Evolutionary conservation across 805 yeast species (phyloP).

Genomic region (Zygosaccharomyces lentus): DNA sequence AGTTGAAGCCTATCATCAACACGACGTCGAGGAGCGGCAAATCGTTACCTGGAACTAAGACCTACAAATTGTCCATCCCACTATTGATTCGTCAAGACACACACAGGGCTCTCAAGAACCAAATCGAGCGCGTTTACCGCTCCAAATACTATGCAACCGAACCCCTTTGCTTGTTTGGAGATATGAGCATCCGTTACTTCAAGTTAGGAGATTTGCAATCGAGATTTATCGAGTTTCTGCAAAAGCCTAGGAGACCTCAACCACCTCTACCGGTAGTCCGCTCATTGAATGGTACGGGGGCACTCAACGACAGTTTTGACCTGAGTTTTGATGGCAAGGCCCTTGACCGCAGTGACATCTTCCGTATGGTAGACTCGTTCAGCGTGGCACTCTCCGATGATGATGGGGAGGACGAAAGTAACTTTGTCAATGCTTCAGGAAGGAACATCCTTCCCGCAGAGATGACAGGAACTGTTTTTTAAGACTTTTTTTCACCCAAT

Average conservation of each 20-base stretch:
- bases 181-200: slow-evolving; percentile 4
- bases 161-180: slow-evolving; percentile 16
- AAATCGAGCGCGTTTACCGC: slow-evolving; percentile 13
- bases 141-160: slow-evolving; percentile 11
- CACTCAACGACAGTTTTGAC: slow-evolving; percentile 35
- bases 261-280: slow-evolving; percentile 5
- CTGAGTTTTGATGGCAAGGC: slow-evolving; percentile 46
- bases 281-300: slow-evolving; percentile 14
- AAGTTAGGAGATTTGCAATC: slow-evolving; percentile 11
- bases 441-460: slow-evolving; percentile 20
- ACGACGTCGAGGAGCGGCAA: slow-evolving; percentile 8
- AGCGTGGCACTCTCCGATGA: slow-evolving; percentile 35
- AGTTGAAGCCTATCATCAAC: slow-evolving; percentile 16
- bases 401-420: slow-evolving; percentile 20
- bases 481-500: background rate
- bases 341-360: slow-evolving; percentile 40
- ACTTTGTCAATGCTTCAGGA: slow-evolving; percentile 10
- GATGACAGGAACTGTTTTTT: slow-evolving; percentile 14
- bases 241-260: slow-evolving; percentile 5
- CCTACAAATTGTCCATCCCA: slow-evolving; percentile 16
- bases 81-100: slow-evolving; percentile 5
- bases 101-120: slow-evolving; percentile 5
- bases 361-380: slow-evolving; percentile 40
- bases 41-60: slow-evolving; percentile 2
- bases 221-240: slow-evolving; percentile 4